phyloP scores from a whole-genome alignment of 768 basidiomycete genomes.

The Amylocystis lapponica region DNA sequence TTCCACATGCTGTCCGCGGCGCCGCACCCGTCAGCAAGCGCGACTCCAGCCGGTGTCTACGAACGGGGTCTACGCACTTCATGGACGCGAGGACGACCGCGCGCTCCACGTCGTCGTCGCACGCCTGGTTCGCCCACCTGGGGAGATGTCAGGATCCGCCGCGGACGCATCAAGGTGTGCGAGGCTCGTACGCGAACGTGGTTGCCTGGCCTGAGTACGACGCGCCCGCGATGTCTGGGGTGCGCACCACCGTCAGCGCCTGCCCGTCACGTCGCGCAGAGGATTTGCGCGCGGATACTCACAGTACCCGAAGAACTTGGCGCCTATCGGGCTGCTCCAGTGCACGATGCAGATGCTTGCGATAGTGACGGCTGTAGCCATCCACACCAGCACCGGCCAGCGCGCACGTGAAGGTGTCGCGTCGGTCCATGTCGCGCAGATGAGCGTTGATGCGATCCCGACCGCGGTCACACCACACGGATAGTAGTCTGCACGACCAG shows the following conservation, averaged over 20 bases:
- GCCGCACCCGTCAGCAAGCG: too few species aligned
- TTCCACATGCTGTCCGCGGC: slow-evolving; percentile 53
- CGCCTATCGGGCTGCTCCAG: slow-evolving; percentile 50
- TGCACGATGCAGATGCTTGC: slow-evolving; percentile 55
- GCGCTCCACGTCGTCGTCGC: slow-evolving; percentile 66
- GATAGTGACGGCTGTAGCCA: slow-evolving; percentile 48
- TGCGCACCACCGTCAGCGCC: background rate
- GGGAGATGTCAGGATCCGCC: background rate
- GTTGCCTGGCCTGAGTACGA: slow-evolving; percentile 73
- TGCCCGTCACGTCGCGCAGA: background rate
- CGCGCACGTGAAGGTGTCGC: slow-evolving; percentile 42
- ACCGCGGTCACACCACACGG: slow-evolving; percentile 63
- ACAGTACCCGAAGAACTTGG: slow-evolving; percentile 79
- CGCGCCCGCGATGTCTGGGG: slow-evolving; percentile 51
- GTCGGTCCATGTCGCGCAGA: slow-evolving; percentile 64
- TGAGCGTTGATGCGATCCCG: slow-evolving; percentile 55
- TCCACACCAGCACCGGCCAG: slow-evolving; percentile 63
- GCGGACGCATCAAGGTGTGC: background rate
- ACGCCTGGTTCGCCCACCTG: slow-evolving; percentile 78
- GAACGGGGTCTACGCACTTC: slow-evolving; percentile 42
- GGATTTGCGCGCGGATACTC: slow-evolving; percentile 24
- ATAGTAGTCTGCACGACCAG: slow-evolving; percentile 38
- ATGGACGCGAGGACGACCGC: slow-evolving; percentile 68
- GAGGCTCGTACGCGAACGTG: slow-evolving; percentile 55
- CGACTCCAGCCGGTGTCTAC: too few species aligned